Conservation (phyloP, 1,284 basidiomycete species). For the Moesziomyces sp. region DNA sequence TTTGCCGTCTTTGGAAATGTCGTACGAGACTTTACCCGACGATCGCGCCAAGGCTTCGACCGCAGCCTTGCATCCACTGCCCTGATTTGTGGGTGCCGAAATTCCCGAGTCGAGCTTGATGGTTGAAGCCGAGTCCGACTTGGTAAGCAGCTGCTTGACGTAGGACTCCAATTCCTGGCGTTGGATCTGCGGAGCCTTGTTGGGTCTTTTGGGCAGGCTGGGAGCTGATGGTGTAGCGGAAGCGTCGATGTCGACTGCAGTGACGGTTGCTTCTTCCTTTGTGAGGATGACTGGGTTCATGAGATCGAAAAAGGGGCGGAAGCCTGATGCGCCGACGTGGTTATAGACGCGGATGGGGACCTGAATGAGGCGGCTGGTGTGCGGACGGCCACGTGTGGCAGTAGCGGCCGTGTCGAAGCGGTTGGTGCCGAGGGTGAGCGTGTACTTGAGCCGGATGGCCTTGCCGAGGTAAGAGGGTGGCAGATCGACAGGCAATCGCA, state of each 20-base stretch:
- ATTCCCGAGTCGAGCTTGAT: slow-evolving; percentile 14
- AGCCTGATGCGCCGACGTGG: slow-evolving; percentile 72
- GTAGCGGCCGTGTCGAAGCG: slow-evolving; percentile 68
- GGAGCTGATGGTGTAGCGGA: no score
- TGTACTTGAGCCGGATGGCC: slow-evolving; percentile 85
- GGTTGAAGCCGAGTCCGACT: slow-evolving; percentile 1
- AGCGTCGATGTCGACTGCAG: not conserved
- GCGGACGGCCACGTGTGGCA: slow-evolving; percentile 55
- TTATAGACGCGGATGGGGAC: slow-evolving; percentile 89
- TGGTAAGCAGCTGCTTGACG: slow-evolving; percentile 20
- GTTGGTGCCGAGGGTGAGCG: slow-evolving; percentile 86
- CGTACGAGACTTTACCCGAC: slow-evolving; percentile 75
- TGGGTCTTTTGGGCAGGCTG: not conserved
- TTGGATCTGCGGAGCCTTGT: slow-evolving; percentile 9
- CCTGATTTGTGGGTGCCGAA: not conserved
- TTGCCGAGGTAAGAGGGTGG: slow-evolving; percentile 91
- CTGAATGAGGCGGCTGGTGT: slow-evolving; percentile 81
- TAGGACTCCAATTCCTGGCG: slow-evolving; percentile 25
- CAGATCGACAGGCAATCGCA: slow-evolving; percentile 73
- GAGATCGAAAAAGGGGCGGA: slow-evolving; percentile 68
- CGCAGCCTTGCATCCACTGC: slow-evolving; percentile 78
- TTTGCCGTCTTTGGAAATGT: slow-evolving; percentile 65
- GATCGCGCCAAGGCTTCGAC: slow-evolving; percentile 89
- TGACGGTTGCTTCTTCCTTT: slow-evolving; percentile 63
- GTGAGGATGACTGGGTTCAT: slow-evolving; percentile 69